These are phyloP conservation scores for Primulina eburnea DNA, from an alignment of 257 asterid species.

Conservation along the genomic window DNA sequence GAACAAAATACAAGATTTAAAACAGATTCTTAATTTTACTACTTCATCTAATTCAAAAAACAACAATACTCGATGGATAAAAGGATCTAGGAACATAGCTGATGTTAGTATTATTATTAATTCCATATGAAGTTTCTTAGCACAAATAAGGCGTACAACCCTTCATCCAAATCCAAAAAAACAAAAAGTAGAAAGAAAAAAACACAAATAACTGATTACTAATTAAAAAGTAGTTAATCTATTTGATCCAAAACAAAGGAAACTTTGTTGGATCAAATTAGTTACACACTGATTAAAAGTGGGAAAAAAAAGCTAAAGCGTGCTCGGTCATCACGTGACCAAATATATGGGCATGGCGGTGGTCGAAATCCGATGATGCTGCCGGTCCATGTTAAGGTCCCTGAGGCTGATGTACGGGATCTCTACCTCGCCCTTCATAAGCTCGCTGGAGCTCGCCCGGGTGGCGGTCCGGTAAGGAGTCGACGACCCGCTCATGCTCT, in stretches of 20 bases:
- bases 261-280: slow-evolving; percentile 8
- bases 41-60: too few relatives aligned
- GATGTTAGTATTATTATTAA: too few relatives aligned
- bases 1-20: too few relatives aligned
- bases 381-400: slow-evolving; percentile 57
- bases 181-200: too few relatives aligned
- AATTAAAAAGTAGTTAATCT: too few relatives aligned
- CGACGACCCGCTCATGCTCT: slow-evolving; percentile 61
- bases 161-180: too few relatives aligned
- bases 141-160: too few relatives aligned
- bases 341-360: slow-evolving; percentile 69
- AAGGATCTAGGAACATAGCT: too few relatives aligned
- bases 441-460: slow-evolving; percentile 42
- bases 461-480: slow-evolving; percentile 56
- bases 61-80: too few relatives aligned
- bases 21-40: too few relatives aligned
- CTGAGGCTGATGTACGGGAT: slow-evolving; percentile 69
- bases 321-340: slow-evolving; percentile 55
- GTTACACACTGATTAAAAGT: not conserved
- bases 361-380: slow-evolving; percentile 30
- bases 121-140: too few relatives aligned
- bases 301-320: not conserved
- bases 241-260: not conserved
- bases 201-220: too few relatives aligned
- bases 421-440: slow-evolving; percentile 27